Conservation (phyloP, 345 rosid genomes). For the Pugionium dolabratum region DNA sequence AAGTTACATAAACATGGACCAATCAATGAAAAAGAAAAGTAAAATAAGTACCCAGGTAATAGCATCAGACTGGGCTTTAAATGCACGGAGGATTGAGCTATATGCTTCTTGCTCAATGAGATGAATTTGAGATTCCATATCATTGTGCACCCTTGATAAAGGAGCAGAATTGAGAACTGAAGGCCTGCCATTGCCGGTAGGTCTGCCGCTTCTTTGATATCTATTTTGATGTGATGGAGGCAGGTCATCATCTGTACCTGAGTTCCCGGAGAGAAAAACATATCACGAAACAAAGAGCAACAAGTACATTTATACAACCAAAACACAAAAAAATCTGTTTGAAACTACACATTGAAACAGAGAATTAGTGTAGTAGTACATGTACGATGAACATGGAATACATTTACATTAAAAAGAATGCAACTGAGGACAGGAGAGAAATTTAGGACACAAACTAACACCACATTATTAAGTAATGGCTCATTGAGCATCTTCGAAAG, state of each 20-base stretch:
- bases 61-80: conserved; percentile 97
- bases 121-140: conserved; percentile 94
- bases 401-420: conserved; percentile 4
- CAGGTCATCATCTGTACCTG: conserved; percentile 98
- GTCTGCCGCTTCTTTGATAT: conserved; percentile 72
- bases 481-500: conserved; percentile 2
- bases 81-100: conserved; percentile 82
- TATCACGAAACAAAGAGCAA: conserved; percentile 17
- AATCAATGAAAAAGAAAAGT: conserved; percentile 10
- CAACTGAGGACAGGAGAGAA: neutral
- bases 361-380: neutral
- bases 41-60: conserved; percentile 79
- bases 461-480: neutral
- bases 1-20: conserved; percentile 18
- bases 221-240: conserved; percentile 93
- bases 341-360: neutral
- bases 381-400: neutral
- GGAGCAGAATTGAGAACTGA: conserved; percentile 57
- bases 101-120: conserved; percentile 93
- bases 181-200: conserved; percentile 87
- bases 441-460: neutral
- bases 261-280: conserved; percentile 32
- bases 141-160: conserved; percentile 66
- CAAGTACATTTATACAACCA: conserved; percentile 7
- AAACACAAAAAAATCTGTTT: conserved; percentile 8